Evolutionary conservation across 2,329 filamentous ascomycete species (phyloP), one percentile per base, ranked within the genome.

Genomic region (Xylariaceae sp.): DNA sequence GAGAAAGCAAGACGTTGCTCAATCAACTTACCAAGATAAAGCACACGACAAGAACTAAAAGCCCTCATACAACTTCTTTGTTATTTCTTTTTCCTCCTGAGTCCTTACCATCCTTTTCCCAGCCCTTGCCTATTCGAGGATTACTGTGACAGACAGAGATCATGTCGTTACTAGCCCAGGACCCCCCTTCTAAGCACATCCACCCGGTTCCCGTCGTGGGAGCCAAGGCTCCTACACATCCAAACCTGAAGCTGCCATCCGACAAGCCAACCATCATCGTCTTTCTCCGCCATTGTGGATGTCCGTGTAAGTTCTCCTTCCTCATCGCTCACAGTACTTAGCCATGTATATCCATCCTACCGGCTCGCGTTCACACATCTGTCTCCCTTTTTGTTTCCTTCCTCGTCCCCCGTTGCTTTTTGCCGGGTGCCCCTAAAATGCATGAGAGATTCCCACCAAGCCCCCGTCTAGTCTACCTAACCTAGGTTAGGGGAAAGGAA

Each of bases 201-300:
- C 63, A 66, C 4, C 59, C 69, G 1, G 52, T 65, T 9, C 79
- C 78, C 8, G 57, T 66, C 36, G 62, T 78, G 19, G 78, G 76
- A 44, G 58, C 67, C 23, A 64, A 67, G 44, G 80, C 80, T 1
- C 81, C 81, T 1, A 66, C 65, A 5, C 69, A 74, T 18, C 48
- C 66, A 17, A 67, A 69, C 43, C 62, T 85, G 5, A 54, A 56
- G 6, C 59, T 83, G n/a, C 71, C 74, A 1, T 60, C 67, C 29
- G 62, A 65, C 16, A 77, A 74, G 50, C 76, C 78, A 1, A 75
- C 73, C 0, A 56, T 88, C 2, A 62, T 88, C 14, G 71, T 77
- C 12, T 88, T 88, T 53, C 68, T 88, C 5, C 70, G 83, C 23
- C 82, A 87, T 57, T 87, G 82, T 56, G 83, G 83, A 23, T 85